phyloP scores from a whole-genome alignment of 306 rosid genomes.

The Fagus crenata region DNA sequence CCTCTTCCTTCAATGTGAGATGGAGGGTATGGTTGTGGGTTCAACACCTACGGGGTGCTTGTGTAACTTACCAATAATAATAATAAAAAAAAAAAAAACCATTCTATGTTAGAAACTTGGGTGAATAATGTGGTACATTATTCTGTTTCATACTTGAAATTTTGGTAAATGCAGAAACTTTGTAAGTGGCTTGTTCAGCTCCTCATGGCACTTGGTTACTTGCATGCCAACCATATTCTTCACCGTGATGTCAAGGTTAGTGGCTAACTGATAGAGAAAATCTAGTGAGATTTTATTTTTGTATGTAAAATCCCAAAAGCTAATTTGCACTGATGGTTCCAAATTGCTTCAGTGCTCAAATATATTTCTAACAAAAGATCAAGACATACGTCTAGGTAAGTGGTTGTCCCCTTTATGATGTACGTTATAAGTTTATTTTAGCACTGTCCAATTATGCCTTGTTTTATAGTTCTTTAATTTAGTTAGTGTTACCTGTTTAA shows the following conservation, averaged over 20 bases:
- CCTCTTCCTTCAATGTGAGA: too few species aligned
- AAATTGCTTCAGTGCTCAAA: slow-evolving; percentile 79
- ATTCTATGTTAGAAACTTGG: neutral
- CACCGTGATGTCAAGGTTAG: slow-evolving; percentile 68
- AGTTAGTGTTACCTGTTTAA: neutral
- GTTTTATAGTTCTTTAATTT: neutral
- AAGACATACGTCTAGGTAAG: slow-evolving; percentile 91
- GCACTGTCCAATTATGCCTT: neutral
- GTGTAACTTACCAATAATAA: too few species aligned
- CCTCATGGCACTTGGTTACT: slow-evolving; percentile 57
- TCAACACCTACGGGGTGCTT: too few species aligned
- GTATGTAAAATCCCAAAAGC: neutral
- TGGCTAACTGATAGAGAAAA: neutral
- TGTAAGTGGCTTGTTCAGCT: slow-evolving; percentile 62
- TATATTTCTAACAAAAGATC: slow-evolving; percentile 93
- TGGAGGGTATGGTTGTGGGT: too few species aligned
- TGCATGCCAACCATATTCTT: slow-evolving; percentile 59
- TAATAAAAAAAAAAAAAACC: too few species aligned
- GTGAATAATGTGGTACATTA: neutral
- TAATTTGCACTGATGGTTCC: slow-evolving; percentile 39
- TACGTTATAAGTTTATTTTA: neutral
- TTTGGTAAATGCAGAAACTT: slow-evolving; percentile 44
- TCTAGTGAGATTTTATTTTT: neutral
- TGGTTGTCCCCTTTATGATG: slow-evolving; percentile 4
- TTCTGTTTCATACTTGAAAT: slow-evolving; percentile 10